phyloP scores from a whole-genome alignment of 208 protist species.

The Acanthamoeba triangularis region DNA sequence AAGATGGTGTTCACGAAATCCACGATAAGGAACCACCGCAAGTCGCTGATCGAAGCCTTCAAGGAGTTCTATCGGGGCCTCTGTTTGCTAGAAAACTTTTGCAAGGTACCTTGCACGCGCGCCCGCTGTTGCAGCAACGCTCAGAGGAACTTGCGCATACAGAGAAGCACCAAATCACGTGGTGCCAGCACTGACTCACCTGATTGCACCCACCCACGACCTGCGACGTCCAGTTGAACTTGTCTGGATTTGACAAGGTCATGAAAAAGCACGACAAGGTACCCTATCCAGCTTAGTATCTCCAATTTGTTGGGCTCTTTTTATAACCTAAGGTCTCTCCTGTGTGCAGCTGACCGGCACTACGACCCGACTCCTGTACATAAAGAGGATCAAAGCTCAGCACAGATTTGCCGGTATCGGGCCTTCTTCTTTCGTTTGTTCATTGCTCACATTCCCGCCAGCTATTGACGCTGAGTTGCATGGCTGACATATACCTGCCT shows the following conservation, averaged over 20 bases:
- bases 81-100: neutral
- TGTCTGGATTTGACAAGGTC: neutral
- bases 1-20: constrained; percentile 10
- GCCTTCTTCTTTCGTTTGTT: neutral
- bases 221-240: neutral
- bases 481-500: neutral
- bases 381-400: neutral
- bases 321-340: neutral
- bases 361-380: neutral
- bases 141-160: too few relatives aligned
- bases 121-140: too few relatives aligned
- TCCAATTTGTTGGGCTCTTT: neutral
- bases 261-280: constrained; percentile 51
- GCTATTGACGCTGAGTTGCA: too few relatives aligned
- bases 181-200: neutral
- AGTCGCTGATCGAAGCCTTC: neutral
- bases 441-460: too few relatives aligned
- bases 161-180: neutral
- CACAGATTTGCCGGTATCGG: neutral
- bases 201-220: neutral
- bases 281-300: neutral
- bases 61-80: constrained; percentile 28
- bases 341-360: neutral
- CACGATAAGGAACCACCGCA: neutral
- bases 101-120: neutral